Percentiles rank a stretch among this genome's conserved stretches.
Conservation (phyloP, 2,329 filamentous ascomycete genomes). For the Fusarium denticulatum region DNA sequence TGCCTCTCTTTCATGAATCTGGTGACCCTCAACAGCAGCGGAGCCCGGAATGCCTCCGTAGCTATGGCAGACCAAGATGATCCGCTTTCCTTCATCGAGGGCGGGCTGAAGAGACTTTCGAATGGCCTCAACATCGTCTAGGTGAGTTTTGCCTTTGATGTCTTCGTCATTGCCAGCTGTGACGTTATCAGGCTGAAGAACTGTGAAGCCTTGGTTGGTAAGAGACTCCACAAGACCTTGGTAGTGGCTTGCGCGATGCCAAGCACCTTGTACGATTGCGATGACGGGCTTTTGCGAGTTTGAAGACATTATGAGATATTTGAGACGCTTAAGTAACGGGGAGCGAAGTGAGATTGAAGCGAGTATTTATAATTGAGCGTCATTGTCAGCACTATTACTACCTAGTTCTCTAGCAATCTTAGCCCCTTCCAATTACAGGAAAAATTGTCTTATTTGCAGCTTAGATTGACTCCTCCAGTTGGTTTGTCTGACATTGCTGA, state of each 20-base stretch:
- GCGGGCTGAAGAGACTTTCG: background rate
- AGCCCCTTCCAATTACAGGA: fast-evolving
- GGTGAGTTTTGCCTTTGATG: slow-evolving; percentile 1
- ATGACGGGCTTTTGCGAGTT: background rate
- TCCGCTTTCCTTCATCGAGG: background rate
- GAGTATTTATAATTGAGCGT: background rate
- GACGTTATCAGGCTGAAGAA: background rate
- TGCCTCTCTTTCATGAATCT: slow-evolving; percentile 38
- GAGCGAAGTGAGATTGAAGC: fast-evolving
- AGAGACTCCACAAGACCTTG: background rate
- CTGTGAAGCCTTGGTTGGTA: background rate
- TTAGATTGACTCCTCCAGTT: background rate
- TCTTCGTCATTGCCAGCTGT: background rate
- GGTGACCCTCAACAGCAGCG: slow-evolving; percentile 39
- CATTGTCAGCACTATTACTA: background rate
- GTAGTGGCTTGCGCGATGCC: slow-evolving; percentile 20
- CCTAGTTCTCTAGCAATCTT: background rate
- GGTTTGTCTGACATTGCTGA: background rate
- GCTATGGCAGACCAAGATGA: slow-evolving; percentile 36
- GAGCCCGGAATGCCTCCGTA: slow-evolving; percentile 47
- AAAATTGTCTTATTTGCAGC: background rate
- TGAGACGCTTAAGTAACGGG: fast-evolving
- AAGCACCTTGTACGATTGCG: slow-evolving; percentile 14
- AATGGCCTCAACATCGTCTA: slow-evolving; percentile 12
- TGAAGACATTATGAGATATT: background rate